Conservation (phyloP, 805 yeast genomes). For the Spathaspora hagerdaliae region DNA sequence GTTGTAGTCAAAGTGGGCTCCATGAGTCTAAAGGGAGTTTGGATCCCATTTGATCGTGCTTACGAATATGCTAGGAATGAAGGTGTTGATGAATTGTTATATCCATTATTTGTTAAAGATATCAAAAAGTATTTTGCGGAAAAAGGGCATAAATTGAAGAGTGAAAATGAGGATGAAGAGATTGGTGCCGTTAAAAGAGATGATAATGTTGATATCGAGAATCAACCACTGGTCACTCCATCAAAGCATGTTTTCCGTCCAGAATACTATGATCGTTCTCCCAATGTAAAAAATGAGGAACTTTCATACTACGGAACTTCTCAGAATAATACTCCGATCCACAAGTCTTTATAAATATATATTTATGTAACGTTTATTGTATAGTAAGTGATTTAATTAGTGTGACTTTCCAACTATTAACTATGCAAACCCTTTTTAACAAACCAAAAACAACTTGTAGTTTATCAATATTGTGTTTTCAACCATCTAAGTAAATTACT, state of each 20-base stretch:
- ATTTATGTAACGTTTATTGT: not conserved
- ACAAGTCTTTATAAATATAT: not conserved
- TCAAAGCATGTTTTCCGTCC: not conserved
- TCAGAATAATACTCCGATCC: not conserved
- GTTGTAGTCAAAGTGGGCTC: slow-evolving; percentile 32
- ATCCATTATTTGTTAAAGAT: slow-evolving; percentile 31
- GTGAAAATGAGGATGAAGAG: slow-evolving; percentile 8
- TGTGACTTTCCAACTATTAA: not conserved
- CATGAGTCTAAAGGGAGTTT: slow-evolving; percentile 39
- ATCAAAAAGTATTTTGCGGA: slow-evolving; percentile 22
- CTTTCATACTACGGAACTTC: not conserved
- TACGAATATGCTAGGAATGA: slow-evolving; percentile 38
- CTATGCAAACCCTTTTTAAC: too few species aligned
- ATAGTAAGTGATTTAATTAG: not conserved
- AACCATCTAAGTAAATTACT: too few species aligned
- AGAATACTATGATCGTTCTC: not conserved
- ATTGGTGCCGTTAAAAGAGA: not conserved
- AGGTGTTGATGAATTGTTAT: slow-evolving; percentile 29
- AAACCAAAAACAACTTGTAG: too few species aligned
- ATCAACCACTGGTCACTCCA: too few species aligned
- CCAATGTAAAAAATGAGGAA: not conserved
- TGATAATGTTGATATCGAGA: not conserved
- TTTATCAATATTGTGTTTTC: too few species aligned
- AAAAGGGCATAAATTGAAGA: slow-evolving; percentile 21
- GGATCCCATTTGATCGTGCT: slow-evolving; percentile 40